Conservation (phyloP, 73 alveolate genomes). For the Tetrahymena borealis region DNA sequence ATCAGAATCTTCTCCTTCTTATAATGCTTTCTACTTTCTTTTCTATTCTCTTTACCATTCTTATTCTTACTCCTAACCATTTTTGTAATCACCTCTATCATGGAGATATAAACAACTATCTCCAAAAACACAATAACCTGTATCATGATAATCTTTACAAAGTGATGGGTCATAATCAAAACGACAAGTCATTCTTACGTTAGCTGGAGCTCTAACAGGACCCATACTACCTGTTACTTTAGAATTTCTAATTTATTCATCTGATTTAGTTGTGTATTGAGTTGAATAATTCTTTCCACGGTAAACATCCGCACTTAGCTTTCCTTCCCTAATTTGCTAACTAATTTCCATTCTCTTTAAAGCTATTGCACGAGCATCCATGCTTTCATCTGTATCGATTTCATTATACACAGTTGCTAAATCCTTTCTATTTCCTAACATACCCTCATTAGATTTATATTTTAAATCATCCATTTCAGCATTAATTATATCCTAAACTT, state of each 20-base stretch:
- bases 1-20: slow-evolving; percentile 31
- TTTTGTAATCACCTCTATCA: slow-evolving; percentile 91
- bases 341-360: neutral
- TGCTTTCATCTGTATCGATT: neutral
- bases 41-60: slow-evolving; percentile 66
- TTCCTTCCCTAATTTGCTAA: neutral
- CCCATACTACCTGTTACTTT: slow-evolving; percentile 47
- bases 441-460: neutral
- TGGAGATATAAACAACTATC: slow-evolving; percentile 89
- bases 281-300: neutral
- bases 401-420: neutral
- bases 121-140: slow-evolving; percentile 95
- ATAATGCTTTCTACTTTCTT: slow-evolving; percentile 38
- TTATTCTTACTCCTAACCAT: slow-evolving; percentile 88
- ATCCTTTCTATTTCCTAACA: neutral
- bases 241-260: neutral
- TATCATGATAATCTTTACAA: slow-evolving; percentile 89
- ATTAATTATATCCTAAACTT: neutral
- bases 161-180: slow-evolving; percentile 87
- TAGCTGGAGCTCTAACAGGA: slow-evolving; percentile 65
- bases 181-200: slow-evolving; percentile 70
- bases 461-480: neutral
- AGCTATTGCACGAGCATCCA: neutral
- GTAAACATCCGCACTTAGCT: neutral
- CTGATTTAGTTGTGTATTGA: neutral